Evolutionary conservation across 2,329 filamentous ascomycete genomes (phyloP), one percentile per base, ranked within the genome.

Genomic region (Beauveria pseudobassiana): DNA sequence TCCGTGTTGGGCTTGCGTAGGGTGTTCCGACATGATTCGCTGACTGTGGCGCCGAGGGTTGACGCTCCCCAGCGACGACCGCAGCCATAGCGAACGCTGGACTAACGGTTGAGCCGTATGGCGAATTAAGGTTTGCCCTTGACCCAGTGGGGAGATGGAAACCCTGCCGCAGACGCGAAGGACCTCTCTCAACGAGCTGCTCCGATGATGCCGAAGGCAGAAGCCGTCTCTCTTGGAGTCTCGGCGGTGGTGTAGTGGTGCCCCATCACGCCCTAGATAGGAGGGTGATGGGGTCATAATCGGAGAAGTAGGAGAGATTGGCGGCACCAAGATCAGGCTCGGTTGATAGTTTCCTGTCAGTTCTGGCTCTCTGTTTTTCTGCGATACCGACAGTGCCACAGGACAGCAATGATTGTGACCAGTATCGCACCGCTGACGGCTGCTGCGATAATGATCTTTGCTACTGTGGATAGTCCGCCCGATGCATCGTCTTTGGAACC

Each of bases 171-270:
- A 58, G 14, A 8, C 53, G 24, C 16, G 60, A 62, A 5, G 46
- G 24, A 3, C 28, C 20, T 5, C 46, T 51, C 10, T 62, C 60
- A 22, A 57, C n/a, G 4, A 57, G 49, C 6, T 22, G 24, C 38
- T 62, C 52, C 2, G 46, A 26, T 20, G 60, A 57, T 8, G 46
- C 34, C 3, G 74, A 71, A 1, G 77, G 71, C 20, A 82, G 73
- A 53, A 78, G 73, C 42, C 70, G 76, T 6, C 80, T 75, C 56
- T 82, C 79, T 57, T 77, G 74, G 2, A 83, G 74, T 20, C 79
- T 76, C 2, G 76, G 75, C 0, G 81, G 81, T 1, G 81, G 80
- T 0, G 76, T 79, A 26, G 65, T 0, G 73, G 72, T 2, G 64
- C 59, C 2, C 63, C 63, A 10, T 69, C 67, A 8, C 62, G 43